phyloP scores from a whole-genome alignment of 1,284 basidiomycete genomes.

The Quambalaria eucalypti region DNA sequence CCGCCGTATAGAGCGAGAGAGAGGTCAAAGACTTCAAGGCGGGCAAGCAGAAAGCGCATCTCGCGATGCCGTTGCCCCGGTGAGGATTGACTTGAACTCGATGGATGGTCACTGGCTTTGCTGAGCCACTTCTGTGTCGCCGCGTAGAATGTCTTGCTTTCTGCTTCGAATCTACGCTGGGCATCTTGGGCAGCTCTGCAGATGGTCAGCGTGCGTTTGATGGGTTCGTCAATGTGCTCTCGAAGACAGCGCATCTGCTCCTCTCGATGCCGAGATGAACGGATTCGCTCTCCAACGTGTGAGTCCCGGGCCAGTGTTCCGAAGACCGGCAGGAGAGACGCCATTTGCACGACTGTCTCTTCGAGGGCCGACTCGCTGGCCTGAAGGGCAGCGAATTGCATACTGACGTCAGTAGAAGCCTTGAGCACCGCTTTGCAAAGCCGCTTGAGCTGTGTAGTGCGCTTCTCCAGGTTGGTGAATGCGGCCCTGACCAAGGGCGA shows the following conservation, averaged over 20 bases:
- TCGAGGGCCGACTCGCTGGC: constrained; percentile 19
- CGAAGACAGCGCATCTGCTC: too few relatives aligned
- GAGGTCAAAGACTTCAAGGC: constrained; percentile 18
- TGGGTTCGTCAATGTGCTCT: too few relatives aligned
- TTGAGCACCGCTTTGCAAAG: constrained; percentile 16
- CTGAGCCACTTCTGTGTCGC: constrained; percentile 36
- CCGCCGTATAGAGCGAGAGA: constrained; percentile 22
- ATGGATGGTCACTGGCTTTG: too few relatives aligned
- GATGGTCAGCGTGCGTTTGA: too few relatives aligned
- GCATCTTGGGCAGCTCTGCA: constrained; percentile 18
- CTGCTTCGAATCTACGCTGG: constrained; percentile 22
- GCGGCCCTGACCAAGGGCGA: constrained; percentile 34
- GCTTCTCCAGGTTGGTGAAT: constrained; percentile 23
- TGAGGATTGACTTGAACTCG: constrained; percentile 21
- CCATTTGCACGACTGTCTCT: constrained; percentile 13
- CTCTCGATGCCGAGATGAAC: too few relatives aligned
- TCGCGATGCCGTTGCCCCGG: constrained; percentile 29
- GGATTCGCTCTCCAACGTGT: too few relatives aligned
- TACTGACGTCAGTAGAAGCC: constrained; percentile 13
- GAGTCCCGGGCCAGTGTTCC: background rate
- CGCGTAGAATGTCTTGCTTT: constrained; percentile 33
- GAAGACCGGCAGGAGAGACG: constrained; percentile 9
- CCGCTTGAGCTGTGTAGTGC: constrained; percentile 23
- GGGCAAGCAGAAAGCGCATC: constrained; percentile 22
- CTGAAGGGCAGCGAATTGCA: constrained; percentile 11